phyloP scores from a whole-genome alignment of 129 eudicot genomes.

The Chrysanthemum makinoi region DNA sequence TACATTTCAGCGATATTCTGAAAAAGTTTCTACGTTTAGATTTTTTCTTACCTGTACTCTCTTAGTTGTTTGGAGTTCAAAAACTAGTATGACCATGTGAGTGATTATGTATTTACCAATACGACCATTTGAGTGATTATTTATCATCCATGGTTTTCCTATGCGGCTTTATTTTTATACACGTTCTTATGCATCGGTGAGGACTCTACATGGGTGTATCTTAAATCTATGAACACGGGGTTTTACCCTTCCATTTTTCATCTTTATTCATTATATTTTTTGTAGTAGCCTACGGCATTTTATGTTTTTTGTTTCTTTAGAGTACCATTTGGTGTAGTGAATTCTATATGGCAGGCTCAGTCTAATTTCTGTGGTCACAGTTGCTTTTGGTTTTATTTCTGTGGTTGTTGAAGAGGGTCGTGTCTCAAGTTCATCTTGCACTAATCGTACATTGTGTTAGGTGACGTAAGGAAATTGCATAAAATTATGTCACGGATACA shows the following conservation, averaged over 20 bases:
- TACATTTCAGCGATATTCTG: neutral
- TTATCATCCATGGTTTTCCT: neutral
- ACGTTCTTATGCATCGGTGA: neutral
- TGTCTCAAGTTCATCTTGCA: neutral
- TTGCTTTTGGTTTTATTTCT: neutral
- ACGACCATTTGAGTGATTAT: conserved; percentile 13
- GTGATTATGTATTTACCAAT: neutral
- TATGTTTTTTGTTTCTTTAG: conserved; percentile 6
- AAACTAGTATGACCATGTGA: neutral
- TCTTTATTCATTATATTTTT: neutral
- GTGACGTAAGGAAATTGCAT: conserved; percentile 5
- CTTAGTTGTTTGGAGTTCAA: neutral
- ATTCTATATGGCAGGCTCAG: neutral
- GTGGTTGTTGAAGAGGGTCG: neutral
- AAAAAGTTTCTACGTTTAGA: neutral
- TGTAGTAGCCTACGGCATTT: neutral
- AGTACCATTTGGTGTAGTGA: neutral
- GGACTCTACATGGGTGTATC: conserved; percentile 8
- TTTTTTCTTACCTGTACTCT: neutral
- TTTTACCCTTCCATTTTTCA: neutral
- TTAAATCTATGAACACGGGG: neutral
- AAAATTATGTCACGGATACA: neutral
- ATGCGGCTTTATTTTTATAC: neutral
- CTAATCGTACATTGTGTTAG: neutral
- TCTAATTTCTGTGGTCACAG: neutral